Conservation (phyloP, 192 early-diverging fungal species). For the Jimgerdemannia flammicorona region DNA sequence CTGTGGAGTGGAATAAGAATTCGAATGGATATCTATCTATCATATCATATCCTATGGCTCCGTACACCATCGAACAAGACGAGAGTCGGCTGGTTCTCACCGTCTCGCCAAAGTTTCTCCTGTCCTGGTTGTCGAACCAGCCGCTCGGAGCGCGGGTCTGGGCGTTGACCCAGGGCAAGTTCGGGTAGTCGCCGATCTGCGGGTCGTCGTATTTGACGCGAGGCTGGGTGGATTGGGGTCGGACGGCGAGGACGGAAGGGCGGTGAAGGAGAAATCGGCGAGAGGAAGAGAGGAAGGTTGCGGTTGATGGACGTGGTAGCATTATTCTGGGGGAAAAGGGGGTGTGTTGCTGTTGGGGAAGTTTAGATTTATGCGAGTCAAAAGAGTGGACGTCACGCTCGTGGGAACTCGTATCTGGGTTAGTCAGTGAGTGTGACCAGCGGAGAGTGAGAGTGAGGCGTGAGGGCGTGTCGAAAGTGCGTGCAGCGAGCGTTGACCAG, state of each 20-base stretch:
- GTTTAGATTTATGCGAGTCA: no score
- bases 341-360: no score
- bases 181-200: slow-evolving; percentile 75
- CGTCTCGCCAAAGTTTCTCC: slow-evolving; percentile 73
- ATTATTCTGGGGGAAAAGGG: neutral
- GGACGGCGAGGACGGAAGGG: neutral
- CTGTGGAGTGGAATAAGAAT: slow-evolving; percentile 11
- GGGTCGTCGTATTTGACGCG: slow-evolving; percentile 43
- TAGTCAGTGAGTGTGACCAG: no score
- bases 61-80: neutral
- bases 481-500: no score
- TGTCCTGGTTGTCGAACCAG: slow-evolving; percentile 71
- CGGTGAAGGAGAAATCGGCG: neutral
- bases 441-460: no score
- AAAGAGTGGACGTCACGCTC: no score
- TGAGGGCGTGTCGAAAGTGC: no score
- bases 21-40: neutral
- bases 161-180: slow-evolving; percentile 58
- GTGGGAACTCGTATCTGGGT: no score
- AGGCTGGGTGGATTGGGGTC: slow-evolving; percentile 10
- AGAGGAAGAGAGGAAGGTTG: neutral
- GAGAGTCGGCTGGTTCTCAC: slow-evolving; percentile 25
- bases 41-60: neutral
- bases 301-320: neutral
- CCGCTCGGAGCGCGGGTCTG: slow-evolving; percentile 60